Conservation (phyloP, 2,329 filamentous ascomycete genomes). For the Dothidotthia symphoricarpi region DNA sequence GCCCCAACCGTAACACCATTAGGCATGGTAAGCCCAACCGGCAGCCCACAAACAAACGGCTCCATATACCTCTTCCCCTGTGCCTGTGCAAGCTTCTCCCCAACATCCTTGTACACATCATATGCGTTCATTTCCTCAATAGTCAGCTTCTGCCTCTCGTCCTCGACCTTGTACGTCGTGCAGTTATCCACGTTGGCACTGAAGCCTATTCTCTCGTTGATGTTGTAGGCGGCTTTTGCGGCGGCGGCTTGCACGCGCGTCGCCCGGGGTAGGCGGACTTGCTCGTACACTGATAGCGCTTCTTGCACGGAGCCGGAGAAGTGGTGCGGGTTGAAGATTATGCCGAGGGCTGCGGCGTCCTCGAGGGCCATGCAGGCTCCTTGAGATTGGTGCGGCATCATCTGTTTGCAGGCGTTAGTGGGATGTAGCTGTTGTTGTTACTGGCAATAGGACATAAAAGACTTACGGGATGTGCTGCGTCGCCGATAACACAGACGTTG, state of each 20-base stretch:
- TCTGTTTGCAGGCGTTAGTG: slow-evolving; percentile 39
- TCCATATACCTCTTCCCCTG: slow-evolving; percentile 8
- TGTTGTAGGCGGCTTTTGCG: slow-evolving; percentile 41
- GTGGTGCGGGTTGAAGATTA: slow-evolving; percentile 55
- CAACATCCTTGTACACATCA: slow-evolving; percentile 24
- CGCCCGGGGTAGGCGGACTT: slow-evolving; percentile 38
- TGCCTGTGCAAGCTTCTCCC: slow-evolving; percentile 11
- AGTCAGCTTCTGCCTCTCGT: slow-evolving; percentile 61
- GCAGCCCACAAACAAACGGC: slow-evolving; percentile 7
- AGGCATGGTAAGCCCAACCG: slow-evolving; percentile 9
- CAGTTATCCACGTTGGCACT: slow-evolving; percentile 57
- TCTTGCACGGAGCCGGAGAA: slow-evolving; percentile 41
- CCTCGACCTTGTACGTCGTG: slow-evolving; percentile 60
- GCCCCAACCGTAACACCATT: slow-evolving; percentile 11
- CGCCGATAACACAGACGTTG: slow-evolving; percentile 60
- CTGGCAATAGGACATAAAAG: background rate
- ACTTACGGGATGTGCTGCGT: slow-evolving; percentile 62
- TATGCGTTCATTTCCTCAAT: slow-evolving; percentile 67
- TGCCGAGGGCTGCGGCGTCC: slow-evolving; percentile 62
- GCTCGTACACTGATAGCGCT: slow-evolving; percentile 38
- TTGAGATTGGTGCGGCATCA: slow-evolving; percentile 69
- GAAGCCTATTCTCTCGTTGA: slow-evolving; percentile 48
- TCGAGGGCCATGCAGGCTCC: slow-evolving; percentile 69
- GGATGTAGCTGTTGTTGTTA: no score
- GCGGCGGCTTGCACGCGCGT: slow-evolving; percentile 42